Evolutionary conservation across 1,139 yeast species (phyloP).

Genomic region (Debaryomyces psychrophilus): DNA sequence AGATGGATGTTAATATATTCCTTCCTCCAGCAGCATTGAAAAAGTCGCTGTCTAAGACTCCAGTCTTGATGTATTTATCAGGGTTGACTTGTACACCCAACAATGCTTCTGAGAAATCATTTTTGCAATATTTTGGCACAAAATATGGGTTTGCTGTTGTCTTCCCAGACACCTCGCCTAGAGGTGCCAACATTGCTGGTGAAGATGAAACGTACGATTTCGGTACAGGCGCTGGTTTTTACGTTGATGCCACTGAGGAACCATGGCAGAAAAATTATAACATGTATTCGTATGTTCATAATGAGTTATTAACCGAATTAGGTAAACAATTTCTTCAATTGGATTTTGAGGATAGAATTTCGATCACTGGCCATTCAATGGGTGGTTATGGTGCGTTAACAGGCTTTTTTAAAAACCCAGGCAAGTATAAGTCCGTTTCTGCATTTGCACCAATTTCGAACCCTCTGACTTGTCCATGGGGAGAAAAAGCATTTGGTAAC

Average conservation of each 20-base stretch:
- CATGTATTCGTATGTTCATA: conserved; percentile 83
- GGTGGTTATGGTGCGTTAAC: conserved; percentile 95
- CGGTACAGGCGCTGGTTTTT: conserved; percentile 96
- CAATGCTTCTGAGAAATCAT: conserved; percentile 94
- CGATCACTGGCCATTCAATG: conserved; percentile 96
- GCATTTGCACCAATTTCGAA: conserved; percentile 92
- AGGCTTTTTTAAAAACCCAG: conserved; percentile 74
- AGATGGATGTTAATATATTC: conserved; percentile 83
- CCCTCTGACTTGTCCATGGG: conserved; percentile 80
- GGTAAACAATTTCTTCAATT: conserved; percentile 50
- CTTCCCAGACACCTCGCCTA: conserved; percentile 96
- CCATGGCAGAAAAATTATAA: conserved; percentile 76
- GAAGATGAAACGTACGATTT: conserved; percentile 88
- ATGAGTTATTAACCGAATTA: conserved; percentile 65
- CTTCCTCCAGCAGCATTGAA: conserved; percentile 61
- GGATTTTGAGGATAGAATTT: conserved; percentile 55
- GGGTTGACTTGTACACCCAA: conserved; percentile 94
- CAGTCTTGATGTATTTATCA: conserved; percentile 78
- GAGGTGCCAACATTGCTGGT: conserved; percentile 83
- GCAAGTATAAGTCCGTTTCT: conserved; percentile 75
- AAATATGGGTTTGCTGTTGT: conserved; percentile 84
- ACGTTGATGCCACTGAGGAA: conserved; percentile 76
- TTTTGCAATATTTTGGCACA: conserved; percentile 79
- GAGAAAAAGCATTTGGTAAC: conserved; percentile 76
- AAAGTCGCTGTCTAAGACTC: conserved; percentile 42